These are phyloP conservation scores for Jaltomata sinuosa DNA, from an alignment of 257 asterid genomes.

Conservation along the genomic window DNA sequence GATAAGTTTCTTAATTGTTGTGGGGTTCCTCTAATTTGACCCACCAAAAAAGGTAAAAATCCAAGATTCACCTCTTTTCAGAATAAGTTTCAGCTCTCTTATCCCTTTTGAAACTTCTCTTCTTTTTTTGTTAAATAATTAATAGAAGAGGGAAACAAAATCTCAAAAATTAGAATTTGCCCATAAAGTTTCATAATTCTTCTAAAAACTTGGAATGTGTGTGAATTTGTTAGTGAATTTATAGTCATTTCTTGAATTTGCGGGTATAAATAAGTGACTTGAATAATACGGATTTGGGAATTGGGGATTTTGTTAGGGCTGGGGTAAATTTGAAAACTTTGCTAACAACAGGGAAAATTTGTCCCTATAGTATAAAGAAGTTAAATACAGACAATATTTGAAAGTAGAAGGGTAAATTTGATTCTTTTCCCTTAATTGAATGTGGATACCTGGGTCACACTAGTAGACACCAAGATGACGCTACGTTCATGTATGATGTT, in stretches of 20 bases:
- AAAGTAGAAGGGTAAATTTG: not conserved
- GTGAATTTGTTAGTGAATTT: not conserved
- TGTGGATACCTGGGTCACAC: not conserved
- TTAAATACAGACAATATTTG: not conserved
- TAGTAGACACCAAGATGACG: not conserved
- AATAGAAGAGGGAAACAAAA: not conserved
- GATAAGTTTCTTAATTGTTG: not conserved
- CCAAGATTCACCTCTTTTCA: not conserved
- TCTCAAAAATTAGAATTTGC: not conserved
- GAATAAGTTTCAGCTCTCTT: not conserved
- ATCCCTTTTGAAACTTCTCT: not conserved
- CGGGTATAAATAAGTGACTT: not conserved
- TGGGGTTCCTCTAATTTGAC: not conserved
- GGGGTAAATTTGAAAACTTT: not conserved
- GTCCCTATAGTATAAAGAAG: not conserved
- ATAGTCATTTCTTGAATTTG: not conserved
- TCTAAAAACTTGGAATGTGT: not conserved
- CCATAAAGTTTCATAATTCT: not conserved
- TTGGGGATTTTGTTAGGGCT: not conserved
- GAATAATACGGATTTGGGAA: not conserved
- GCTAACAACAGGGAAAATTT: not conserved
- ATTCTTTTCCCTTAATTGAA: not conserved
- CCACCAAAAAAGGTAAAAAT: not conserved
- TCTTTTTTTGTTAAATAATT: not conserved
- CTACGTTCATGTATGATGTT: not conserved